Percentiles rank a stretch among this genome's conserved stretches.
These are phyloP conservation scores for Flueggea neowawraea DNA, from an alignment of 441 rosid species.

Conservation along the genomic window DNA sequence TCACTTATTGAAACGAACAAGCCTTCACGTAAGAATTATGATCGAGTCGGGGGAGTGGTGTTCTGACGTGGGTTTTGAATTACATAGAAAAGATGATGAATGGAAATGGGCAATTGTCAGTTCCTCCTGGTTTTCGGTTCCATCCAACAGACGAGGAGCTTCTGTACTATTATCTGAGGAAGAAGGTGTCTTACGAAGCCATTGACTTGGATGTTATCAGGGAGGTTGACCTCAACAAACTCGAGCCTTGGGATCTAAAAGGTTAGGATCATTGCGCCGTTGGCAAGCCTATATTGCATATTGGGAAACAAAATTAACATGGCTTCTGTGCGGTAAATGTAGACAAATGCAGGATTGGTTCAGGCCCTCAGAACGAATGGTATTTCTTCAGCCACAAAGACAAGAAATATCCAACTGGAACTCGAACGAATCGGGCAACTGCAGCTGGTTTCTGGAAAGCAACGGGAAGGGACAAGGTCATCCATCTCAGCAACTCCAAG, in stretches of 20 bases:
- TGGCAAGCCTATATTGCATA: too few relatives aligned
- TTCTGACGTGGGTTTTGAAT: too few relatives aligned
- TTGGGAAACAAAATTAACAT: not conserved
- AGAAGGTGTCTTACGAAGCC: constrained; percentile 78
- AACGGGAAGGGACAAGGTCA: constrained; percentile 95
- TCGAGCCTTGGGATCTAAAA: constrained; percentile 99
- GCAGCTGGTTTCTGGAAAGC: constrained; percentile 97
- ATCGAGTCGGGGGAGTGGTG: too few relatives aligned
- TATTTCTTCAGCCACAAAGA: constrained; percentile 98
- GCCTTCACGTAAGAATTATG: too few relatives aligned
- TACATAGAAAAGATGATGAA: constrained; percentile 34
- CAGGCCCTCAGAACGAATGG: constrained; percentile 95
- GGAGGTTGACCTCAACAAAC: constrained; percentile 97
- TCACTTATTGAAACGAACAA: too few relatives aligned
- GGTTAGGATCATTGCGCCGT: constrained; percentile 28
- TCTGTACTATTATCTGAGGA: constrained; percentile 85
- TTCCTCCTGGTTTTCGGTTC: constrained; percentile 90
- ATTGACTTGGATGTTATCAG: constrained; percentile 94
- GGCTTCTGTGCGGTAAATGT: constrained; percentile 2
- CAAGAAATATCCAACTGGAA: constrained; percentile 95
- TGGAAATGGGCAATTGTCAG: constrained; percentile 82
- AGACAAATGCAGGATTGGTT: constrained; percentile 90
- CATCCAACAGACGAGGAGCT: constrained; percentile 90
- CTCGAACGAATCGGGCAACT: constrained; percentile 88
- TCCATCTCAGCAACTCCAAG: constrained; percentile 49